Conservation (phyloP, 768 basidiomycete species). For the Rhizopogon vesiculosus region DNA sequence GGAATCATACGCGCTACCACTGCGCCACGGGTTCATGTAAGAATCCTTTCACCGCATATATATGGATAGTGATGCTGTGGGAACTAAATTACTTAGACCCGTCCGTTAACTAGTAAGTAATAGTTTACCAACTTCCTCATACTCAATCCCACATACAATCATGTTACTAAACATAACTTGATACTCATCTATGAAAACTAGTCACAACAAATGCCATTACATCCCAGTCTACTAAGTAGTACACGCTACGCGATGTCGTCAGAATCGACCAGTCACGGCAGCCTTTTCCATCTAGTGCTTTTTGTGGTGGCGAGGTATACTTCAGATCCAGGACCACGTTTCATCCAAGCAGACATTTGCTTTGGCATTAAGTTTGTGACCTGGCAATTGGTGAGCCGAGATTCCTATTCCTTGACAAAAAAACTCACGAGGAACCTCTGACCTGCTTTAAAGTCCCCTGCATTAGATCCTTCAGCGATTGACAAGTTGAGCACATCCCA, state of each 20-base stretch:
- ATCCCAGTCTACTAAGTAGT: neutral
- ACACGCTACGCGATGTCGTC: neutral
- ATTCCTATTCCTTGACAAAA: neutral
- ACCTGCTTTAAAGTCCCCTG: conserved; percentile 53
- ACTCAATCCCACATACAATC: no score
- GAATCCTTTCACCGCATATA: neutral
- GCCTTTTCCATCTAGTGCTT: conserved; percentile 57
- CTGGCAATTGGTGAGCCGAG: neutral
- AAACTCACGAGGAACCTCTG: conserved; percentile 62
- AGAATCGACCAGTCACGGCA: conserved; percentile 2
- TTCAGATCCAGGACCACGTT: conserved; percentile 49
- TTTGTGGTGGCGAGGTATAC: conserved; percentile 67
- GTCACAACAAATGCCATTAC: neutral
- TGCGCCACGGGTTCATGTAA: conserved; percentile 9
- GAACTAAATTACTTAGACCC: no score
- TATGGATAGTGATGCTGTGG: no score
- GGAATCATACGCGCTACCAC: conserved; percentile 32
- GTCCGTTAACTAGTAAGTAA: no score
- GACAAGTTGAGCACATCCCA: conserved; percentile 68
- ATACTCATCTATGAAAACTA: neutral
- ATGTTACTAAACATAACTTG: no score
- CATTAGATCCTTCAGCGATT: conserved; percentile 43
- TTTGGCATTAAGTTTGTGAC: conserved; percentile 70
- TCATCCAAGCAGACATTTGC: conserved; percentile 70
- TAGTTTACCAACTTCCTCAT: no score